A percentile compares a stretch with the other conserved stretches of the same genome.
Conservation (phyloP, 1,139 yeast genomes). For the Magnusiomyces ingens region DNA sequence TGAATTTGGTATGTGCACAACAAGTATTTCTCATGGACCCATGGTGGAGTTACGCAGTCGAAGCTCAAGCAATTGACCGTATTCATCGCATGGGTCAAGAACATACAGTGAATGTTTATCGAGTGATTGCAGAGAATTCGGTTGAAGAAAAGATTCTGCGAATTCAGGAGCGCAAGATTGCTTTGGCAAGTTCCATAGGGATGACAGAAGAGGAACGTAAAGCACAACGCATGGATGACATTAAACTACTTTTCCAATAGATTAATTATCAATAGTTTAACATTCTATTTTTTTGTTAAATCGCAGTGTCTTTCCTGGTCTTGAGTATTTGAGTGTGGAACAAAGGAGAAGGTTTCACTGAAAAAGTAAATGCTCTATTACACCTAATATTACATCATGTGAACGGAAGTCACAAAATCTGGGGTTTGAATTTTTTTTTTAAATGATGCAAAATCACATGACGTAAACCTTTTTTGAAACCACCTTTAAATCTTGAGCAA, state of each 20-base stretch:
- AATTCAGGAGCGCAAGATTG: slow-evolving; percentile 81
- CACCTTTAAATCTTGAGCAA: no score
- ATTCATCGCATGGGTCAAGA: slow-evolving; percentile 87
- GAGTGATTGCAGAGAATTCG: slow-evolving; percentile 76
- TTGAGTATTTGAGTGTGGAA: no score
- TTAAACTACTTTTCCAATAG: slow-evolving; percentile 52
- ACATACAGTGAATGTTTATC: slow-evolving; percentile 60
- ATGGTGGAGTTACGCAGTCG: slow-evolving; percentile 96
- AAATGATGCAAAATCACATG: no score
- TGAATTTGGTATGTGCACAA: slow-evolving; percentile 80
- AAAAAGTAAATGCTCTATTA: no score
- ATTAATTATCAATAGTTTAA: no score
- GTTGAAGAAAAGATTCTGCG: slow-evolving; percentile 88
- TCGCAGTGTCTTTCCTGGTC: no score
- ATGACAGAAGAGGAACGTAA: slow-evolving; percentile 70
- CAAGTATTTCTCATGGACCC: slow-evolving; percentile 93
- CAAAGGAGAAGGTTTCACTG: no score
- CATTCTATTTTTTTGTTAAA: no score
- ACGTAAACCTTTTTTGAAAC: no score
- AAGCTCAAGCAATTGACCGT: slow-evolving; percentile 92
- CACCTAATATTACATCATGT: no score
- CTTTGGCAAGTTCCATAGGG: slow-evolving; percentile 79
- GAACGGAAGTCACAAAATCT: no score
- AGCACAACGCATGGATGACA: slow-evolving; percentile 71
- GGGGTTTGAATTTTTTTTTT: no score